A percentile compares a stretch with the other conserved stretches of the same genome.
Evolutionary conservation across 352 stramenopile genomes (phyloP).

Genomic region (Phytophthora pistaciae): DNA sequence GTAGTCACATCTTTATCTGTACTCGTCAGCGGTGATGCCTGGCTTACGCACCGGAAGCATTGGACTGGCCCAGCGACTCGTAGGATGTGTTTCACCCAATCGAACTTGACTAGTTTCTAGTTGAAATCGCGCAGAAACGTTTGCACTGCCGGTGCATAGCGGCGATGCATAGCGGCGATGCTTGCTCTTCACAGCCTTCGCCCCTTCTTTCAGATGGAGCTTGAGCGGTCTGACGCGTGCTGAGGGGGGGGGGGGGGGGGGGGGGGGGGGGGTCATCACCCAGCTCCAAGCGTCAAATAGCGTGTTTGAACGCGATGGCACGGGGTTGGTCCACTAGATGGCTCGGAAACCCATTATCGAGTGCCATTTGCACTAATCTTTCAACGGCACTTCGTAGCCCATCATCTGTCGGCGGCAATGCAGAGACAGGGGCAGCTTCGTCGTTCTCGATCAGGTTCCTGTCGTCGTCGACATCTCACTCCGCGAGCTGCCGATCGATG

Average conservation of each 20-base stretch:
- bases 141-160: background rate
- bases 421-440: background rate
- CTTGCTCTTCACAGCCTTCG: too few relatives aligned
- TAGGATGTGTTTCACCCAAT: background rate
- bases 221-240: too few relatives aligned
- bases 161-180: too few relatives aligned
- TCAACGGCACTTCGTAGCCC: background rate
- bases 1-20: too few relatives aligned
- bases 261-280: too few relatives aligned
- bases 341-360: background rate
- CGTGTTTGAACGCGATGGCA: too few relatives aligned
- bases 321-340: too few relatives aligned
- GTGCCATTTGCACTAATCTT: background rate
- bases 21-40: too few relatives aligned
- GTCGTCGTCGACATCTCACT: background rate
- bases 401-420: background rate
- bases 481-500: background rate
- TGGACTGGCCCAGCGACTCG: background rate
- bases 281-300: background rate
- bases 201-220: too few relatives aligned
- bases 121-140: background rate
- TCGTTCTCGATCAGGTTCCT: background rate
- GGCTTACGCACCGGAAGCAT: too few relatives aligned
- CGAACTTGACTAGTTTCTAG: background rate
- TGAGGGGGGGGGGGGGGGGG: too few relatives aligned